Evolutionary conservation across 2,329 filamentous ascomycete species (phyloP), one percentile per base, ranked within the genome.

Genomic region (Monilinia vaccinii-corymbosi): DNA sequence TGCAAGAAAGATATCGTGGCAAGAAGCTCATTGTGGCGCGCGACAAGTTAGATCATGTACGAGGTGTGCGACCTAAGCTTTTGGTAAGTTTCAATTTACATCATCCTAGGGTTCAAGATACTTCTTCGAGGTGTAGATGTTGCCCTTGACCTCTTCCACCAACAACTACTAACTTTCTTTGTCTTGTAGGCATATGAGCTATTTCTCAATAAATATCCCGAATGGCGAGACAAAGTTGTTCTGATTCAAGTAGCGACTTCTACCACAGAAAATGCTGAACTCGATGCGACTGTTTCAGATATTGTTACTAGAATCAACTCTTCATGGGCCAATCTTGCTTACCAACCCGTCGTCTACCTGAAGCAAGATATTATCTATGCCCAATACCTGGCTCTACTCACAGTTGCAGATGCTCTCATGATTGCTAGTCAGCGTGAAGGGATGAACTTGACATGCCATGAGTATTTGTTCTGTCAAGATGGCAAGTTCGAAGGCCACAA

Each of bases 301-400:
- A 97, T 97, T 71, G 91, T 96, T 64, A 96, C 91, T 56, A 85
- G 93, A 62, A 93, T 97, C 72, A 96, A 97, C 73, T 94, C 91
- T 0, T 85, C 86, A 0, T 92, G 92, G 79, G 92, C 92, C 8
- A 96, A 91, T 31, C 79, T 97, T 53, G 89, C 91, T 0, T 94
- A 97, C 69, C 91, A 96, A 70, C 93, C 93, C 1, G 82, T 97
- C 13, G 89, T 97, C 7, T 97, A 97, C 73, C 78, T 97, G 57
- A 92, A 95, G 74, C 93, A 97, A 73, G 93, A 97, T 68, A 94
- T 97, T 62, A 87, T 89, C 61, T 96, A 96, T 71, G 80, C 89
- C 0, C 92, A 97, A 71, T 97, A 97, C 69, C 81, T 97, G n/a
- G 93, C 92, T 1, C 78, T 97, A 9, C 80, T 97, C 50, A 91